Evolutionary conservation across 495 filamentous ascomycete genomes (phyloP).

Genomic region (Lepidopterella palustris): DNA sequence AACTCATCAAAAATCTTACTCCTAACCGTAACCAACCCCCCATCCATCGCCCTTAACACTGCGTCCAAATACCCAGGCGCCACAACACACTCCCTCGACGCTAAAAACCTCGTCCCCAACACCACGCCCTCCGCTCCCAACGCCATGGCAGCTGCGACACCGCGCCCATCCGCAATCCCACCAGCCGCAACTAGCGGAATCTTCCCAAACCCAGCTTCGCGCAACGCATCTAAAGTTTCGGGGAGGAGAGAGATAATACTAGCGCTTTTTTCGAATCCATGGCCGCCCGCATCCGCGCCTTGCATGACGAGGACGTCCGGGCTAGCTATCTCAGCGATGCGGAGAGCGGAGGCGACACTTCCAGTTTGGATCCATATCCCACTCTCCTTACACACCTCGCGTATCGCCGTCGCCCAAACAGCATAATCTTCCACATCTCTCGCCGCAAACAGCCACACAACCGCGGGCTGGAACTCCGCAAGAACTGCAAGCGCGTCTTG

Average conservation of each 20-base stretch:
- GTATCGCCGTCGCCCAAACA: slow-evolving; percentile 49
- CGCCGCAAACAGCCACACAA: slow-evolving; percentile 68
- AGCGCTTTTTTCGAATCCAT: slow-evolving; percentile 55
- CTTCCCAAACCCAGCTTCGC: slow-evolving; percentile 10
- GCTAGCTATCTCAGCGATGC: slow-evolving; percentile 38
- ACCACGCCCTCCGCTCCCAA: slow-evolving; percentile 62
- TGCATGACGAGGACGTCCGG: slow-evolving; percentile 66
- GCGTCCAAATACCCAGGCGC: slow-evolving; percentile 52
- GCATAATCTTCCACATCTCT: slow-evolving; percentile 44
- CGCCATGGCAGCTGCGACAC: slow-evolving; percentile 56
- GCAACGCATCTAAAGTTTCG: slow-evolving; percentile 52
- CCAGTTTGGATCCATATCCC: slow-evolving; percentile 65
- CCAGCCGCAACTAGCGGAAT: slow-evolving; percentile 57
- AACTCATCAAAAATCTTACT: slow-evolving; percentile 64
- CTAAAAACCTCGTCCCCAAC: slow-evolving; percentile 67
- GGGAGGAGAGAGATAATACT: slow-evolving; percentile 54
- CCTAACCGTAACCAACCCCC: slow-evolving; percentile 54
- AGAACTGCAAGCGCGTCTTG: slow-evolving; percentile 40
- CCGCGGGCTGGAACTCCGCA: slow-evolving; percentile 48
- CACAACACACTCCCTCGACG: slow-evolving; percentile 55
- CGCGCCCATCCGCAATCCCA: slow-evolving; percentile 63
- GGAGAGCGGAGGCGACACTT: slow-evolving; percentile 49
- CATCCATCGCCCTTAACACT: slow-evolving; percentile 55
- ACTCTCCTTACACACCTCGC: slow-evolving; percentile 41
- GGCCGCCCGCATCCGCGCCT: slow-evolving; percentile 67